phyloP scores from a whole-genome alignment of 495 filamentous ascomycete species.

The Penicillium arizonense region DNA sequence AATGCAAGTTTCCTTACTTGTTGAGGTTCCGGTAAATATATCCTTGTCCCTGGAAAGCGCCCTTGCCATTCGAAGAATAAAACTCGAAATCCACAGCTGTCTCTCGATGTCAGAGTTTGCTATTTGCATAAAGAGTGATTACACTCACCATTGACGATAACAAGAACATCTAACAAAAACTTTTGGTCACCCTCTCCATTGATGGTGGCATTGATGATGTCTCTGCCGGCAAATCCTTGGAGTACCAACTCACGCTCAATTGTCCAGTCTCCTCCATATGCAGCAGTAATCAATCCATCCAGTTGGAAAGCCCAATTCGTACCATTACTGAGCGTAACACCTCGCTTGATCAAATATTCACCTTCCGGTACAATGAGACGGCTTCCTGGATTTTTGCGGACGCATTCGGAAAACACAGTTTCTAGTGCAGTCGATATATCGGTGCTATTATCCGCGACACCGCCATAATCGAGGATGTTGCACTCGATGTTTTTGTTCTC shows the following conservation, averaged over 20 bases:
- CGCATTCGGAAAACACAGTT: slow-evolving; percentile 37
- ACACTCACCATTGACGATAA: slow-evolving; percentile 29
- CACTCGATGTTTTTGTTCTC: slow-evolving; percentile 33
- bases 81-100: slow-evolving; percentile 43
- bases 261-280: slow-evolving; percentile 29
- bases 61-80: slow-evolving; percentile 38
- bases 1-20: slow-evolving; percentile 12
- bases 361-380: slow-evolving; percentile 41
- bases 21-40: slow-evolving; percentile 34
- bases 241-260: slow-evolving; percentile 32
- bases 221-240: slow-evolving; percentile 22
- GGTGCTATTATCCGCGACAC: slow-evolving; percentile 37
- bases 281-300: slow-evolving; percentile 42
- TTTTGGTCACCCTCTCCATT: slow-evolving; percentile 33
- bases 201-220: slow-evolving; percentile 38
- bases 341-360: slow-evolving; percentile 29
- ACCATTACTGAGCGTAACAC: slow-evolving; percentile 34
- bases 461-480: slow-evolving; percentile 47
- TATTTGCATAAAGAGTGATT: background rate
- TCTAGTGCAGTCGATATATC: slow-evolving; percentile 41
- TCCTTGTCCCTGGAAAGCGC: slow-evolving; percentile 47
- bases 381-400: slow-evolving; percentile 22
- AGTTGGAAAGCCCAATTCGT: slow-evolving; percentile 40
- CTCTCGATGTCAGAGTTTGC: background rate
- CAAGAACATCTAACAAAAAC: slow-evolving; percentile 26